Base-by-base conservation (phyloP, 805 yeast species). In the Zygosaccharomyces rouxii region DNA sequence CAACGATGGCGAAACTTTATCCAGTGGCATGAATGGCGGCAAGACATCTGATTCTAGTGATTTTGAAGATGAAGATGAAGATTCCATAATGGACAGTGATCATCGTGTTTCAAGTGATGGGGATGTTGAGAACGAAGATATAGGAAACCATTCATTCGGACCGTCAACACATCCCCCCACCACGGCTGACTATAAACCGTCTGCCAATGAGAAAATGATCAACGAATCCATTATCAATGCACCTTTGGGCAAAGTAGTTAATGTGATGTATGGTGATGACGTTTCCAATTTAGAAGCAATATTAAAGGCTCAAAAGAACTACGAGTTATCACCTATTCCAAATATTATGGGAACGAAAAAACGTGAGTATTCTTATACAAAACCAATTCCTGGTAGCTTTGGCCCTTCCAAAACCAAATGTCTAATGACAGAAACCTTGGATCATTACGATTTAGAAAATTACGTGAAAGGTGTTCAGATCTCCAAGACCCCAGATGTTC, bases 331-430 rank as follows among this genome's bases (percentile, higher is more conserved):
- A 0, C 74, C 75, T 2, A 69, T 78, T 5, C 69, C 80, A 35
- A 67, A 56, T 53, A 42, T 62, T 7, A 77, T 69, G 48, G 65
- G 45, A 54, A 59, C 57, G 13, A 62, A 62, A 46, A 61, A 66
- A 39, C 71, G 95, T 57, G 66, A 68, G 7, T 86, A 79, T 54
- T 63, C 73, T 0, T 86, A 83, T 59, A 72, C 71, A 1, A 82
- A 85, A 56, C 90, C 92, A 1, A 68, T 86, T 38, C 71, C 75
- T 43, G 82, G 79, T 2, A 76, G 87, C 0, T 80, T 86, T 47
- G 94, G 92, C 0, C 94, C 94, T 5, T 84, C 83, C 55, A 85
- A 84, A 55, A 85, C 95, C 0, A 69, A 68, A 49, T 85, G 92
- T 69, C 63, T 72, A 14, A 82, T 86, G 41, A 71, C 74, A 4